A percentile compares a stretch with the other conserved stretches of the same genome.
Evolutionary conservation across 73 alveolate species (phyloP).

Genomic region (Tetrahymena elliotti): DNA sequence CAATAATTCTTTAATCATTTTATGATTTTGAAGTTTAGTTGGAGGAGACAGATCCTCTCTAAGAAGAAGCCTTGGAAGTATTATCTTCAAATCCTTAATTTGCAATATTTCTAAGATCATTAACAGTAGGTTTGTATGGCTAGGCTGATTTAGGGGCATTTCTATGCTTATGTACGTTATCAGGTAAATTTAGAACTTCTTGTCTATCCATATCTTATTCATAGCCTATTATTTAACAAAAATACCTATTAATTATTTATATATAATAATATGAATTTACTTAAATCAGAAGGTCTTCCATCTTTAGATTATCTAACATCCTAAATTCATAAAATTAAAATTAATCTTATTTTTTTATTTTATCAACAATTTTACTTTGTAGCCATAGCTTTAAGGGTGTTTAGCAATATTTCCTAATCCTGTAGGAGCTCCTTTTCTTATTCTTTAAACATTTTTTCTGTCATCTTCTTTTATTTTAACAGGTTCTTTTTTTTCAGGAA

Average conservation of each 20-base stretch:
- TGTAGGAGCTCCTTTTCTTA: constrained; percentile 38
- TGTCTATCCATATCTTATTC: not conserved
- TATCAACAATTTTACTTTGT: not conserved
- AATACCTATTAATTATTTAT: not conserved
- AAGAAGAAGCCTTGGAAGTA: not conserved
- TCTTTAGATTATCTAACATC: not conserved
- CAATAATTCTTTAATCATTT: not conserved
- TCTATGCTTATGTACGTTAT: not conserved
- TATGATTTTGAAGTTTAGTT: not conserved
- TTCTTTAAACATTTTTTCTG: constrained; percentile 3
- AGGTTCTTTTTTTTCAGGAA: not conserved
- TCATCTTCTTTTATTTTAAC: not conserved
- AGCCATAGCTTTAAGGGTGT: not conserved
- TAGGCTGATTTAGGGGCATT: not conserved
- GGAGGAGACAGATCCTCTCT: not conserved
- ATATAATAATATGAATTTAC: not conserved
- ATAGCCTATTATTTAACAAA: not conserved
- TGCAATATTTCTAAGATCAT: constrained; percentile 12
- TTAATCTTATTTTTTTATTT: not conserved
- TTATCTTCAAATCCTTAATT: not conserved
- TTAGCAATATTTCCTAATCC: constrained; percentile 6
- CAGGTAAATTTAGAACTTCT: constrained; percentile 26
- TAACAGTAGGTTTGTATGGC: constrained; percentile 8
- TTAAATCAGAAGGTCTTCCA: not conserved
- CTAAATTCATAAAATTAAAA: not conserved